Evolutionary conservation across 2,329 filamentous ascomycete genomes (phyloP).

Genomic region (Periconia digitata): DNA sequence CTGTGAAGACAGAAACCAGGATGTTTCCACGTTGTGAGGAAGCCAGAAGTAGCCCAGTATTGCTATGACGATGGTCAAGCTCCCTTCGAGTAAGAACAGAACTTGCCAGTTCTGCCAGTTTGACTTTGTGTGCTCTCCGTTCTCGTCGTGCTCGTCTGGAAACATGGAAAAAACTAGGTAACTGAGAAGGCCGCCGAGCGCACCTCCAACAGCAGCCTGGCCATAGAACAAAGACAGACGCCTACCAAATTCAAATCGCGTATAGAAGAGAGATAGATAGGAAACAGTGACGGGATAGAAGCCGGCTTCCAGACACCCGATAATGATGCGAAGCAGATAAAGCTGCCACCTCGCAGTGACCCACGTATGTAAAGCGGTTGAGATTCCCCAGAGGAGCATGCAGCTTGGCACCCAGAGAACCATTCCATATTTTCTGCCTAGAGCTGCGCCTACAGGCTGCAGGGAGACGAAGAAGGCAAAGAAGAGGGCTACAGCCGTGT

Average conservation of each 20-base stretch:
- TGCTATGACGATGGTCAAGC: conserved; percentile 50
- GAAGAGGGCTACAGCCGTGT: conserved; percentile 59
- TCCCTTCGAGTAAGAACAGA: conserved; percentile 54
- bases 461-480: conserved; percentile 62
- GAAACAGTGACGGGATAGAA: conserved; percentile 62
- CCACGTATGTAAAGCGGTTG: conserved; percentile 52
- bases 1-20: conserved; percentile 54
- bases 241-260: conserved; percentile 58
- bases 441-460: conserved; percentile 59
- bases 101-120: conserved; percentile 54
- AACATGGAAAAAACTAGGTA: conserved; percentile 53
- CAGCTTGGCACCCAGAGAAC: conserved; percentile 59
- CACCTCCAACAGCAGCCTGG: conserved; percentile 58
- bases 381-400: conserved; percentile 58
- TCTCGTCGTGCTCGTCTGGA: conserved; percentile 19
- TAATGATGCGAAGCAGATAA: conserved; percentile 47
- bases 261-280: conserved; percentile 63
- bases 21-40: conserved; percentile 51
- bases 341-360: conserved; percentile 51
- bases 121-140: conserved; percentile 7
- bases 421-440: conserved; percentile 60
- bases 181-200: conserved; percentile 58
- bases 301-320: conserved; percentile 55
- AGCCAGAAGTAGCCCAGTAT: conserved; percentile 54
- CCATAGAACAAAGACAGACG: conserved; percentile 60